Conservation (phyloP, 768 basidiomycete genomes). For the Leccinellum rugosiceps region DNA sequence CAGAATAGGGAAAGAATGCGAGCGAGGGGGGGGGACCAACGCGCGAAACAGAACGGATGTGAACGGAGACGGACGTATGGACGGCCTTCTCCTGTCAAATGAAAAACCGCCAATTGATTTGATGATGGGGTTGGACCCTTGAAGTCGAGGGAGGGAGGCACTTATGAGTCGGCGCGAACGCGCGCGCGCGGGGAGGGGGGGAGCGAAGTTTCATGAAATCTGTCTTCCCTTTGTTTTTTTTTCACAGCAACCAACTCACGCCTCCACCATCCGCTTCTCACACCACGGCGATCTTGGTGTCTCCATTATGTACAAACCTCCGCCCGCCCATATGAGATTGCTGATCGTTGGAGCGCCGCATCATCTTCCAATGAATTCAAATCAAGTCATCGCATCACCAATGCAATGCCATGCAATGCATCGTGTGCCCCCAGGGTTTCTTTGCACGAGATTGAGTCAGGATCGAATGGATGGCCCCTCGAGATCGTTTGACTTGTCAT, state of each 20-base stretch:
- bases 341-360: not conserved
- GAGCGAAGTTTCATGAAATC: constrained; percentile 7
- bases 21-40: constrained; percentile 4
- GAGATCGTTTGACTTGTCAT: not conserved
- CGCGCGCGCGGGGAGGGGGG: not conserved
- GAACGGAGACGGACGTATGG: not conserved
- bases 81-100: constrained; percentile 11
- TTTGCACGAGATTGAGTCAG: not conserved
- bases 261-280: constrained; percentile 18
- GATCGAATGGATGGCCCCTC: not conserved
- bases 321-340: not conserved
- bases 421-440: not conserved
- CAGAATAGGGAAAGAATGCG: constrained; percentile 4
- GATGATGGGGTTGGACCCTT: not conserved
- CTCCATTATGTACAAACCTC: constrained; percentile 13
- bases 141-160: not conserved
- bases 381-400: not conserved
- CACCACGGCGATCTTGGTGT: constrained; percentile 24
- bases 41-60: not conserved
- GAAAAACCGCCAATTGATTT: constrained; percentile 1
- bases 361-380: not conserved
- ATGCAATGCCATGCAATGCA: not conserved
- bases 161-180: not conserved
- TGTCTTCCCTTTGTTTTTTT: not conserved
- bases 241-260: constrained; percentile 7